phyloP scores from a whole-genome alignment of 306 rosid genomes.

The Mimosa pudica region DNA sequence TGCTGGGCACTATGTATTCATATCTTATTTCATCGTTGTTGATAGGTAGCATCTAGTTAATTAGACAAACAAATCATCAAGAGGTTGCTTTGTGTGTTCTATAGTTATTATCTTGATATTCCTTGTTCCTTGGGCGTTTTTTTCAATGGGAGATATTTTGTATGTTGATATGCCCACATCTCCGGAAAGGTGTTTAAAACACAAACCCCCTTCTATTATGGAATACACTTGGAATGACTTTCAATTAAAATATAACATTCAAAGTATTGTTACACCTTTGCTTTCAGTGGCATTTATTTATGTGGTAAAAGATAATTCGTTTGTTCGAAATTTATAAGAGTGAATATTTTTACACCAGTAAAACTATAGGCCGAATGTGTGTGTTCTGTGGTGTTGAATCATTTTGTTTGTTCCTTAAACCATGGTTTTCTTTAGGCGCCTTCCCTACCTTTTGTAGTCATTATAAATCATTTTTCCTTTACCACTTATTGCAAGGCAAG shows the following conservation, averaged over 20 bases:
- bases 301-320: background rate
- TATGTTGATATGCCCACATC: background rate
- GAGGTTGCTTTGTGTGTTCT: constrained; percentile 1
- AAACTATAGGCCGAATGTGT: too few relatives aligned
- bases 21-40: constrained; percentile 71
- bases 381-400: background rate
- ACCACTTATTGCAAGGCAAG: background rate
- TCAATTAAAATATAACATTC: background rate
- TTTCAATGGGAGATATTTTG: background rate
- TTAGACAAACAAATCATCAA: constrained; percentile 37
- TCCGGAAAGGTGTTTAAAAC: background rate
- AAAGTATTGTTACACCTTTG: background rate
- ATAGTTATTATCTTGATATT: constrained; percentile 20
- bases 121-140: background rate
- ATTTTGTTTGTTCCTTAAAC: too few relatives aligned
- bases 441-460: background rate
- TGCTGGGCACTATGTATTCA: constrained; percentile 84
- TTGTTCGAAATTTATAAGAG: background rate
- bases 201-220: background rate
- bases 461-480: background rate
- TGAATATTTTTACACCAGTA: background rate
- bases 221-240: background rate
- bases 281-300: background rate
- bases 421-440: background rate
- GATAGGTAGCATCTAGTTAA: constrained; percentile 44